These are phyloP conservation scores for Nemania bipapillata DNA, from an alignment of 2,329 filamentous ascomycete genomes.

Conservation along the genomic window DNA sequence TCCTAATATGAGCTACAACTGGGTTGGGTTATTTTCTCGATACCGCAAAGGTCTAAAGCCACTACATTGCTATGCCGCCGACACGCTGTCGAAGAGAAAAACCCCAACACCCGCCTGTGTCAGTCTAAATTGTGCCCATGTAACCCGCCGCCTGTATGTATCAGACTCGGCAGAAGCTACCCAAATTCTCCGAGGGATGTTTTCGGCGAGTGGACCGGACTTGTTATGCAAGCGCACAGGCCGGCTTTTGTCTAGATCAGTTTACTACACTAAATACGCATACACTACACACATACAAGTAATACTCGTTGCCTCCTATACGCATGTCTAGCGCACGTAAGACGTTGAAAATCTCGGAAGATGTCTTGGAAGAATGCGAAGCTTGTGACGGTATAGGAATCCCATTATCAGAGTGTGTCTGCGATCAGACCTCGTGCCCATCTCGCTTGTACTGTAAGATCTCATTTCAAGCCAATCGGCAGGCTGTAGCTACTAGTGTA, in stretches of 20 bases:
- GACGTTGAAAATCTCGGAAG: conserved; percentile 12
- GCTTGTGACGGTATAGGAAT: conserved; percentile 14
- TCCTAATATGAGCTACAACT: background rate
- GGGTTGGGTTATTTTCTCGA: conserved; percentile 14
- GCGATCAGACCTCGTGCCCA: conserved; percentile 32
- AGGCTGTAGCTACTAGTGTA: conserved; percentile 9
- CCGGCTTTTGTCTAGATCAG: conserved; percentile 30
- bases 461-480: conserved; percentile 33
- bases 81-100: conserved; percentile 11
- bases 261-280: conserved; percentile 14
- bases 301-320: background rate
- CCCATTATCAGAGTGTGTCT: conserved; percentile 8
- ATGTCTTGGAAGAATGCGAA: conserved; percentile 15
- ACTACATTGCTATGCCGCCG: background rate
- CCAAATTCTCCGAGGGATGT: conserved; percentile 34
- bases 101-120: conserved; percentile 4
- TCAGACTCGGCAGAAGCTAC: conserved; percentile 27
- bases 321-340: conserved; percentile 21
- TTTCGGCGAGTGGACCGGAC: conserved; percentile 20
- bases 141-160: conserved; percentile 12
- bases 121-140: conserved; percentile 24
- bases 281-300: background rate
- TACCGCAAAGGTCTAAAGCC: background rate
- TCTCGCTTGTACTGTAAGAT: conserved; percentile 30
- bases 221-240: conserved; percentile 43